Conservation (phyloP, 306 rosid species). For the Erythrophleum fordii region DNA sequence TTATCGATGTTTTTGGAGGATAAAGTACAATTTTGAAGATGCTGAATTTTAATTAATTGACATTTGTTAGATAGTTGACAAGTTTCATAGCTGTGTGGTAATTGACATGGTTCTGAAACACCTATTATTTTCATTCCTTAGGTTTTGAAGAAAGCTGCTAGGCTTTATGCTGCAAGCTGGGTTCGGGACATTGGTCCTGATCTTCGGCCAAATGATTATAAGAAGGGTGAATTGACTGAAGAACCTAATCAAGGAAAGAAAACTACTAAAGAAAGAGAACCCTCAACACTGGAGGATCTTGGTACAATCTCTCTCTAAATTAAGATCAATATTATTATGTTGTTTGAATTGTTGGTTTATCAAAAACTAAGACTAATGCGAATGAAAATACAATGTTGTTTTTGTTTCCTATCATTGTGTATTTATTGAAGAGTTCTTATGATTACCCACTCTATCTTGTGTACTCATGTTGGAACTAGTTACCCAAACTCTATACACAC, state of each 20-base stretch:
- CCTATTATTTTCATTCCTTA: slow-evolving; percentile 30
- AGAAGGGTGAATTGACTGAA: slow-evolving; percentile 59
- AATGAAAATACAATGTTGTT: slow-evolving; percentile 8
- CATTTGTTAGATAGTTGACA: not conserved
- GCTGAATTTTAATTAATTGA: not conserved
- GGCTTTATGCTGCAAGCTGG: slow-evolving; percentile 92
- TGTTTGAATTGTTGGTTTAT: slow-evolving; percentile 13
- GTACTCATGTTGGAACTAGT: slow-evolving; percentile 3
- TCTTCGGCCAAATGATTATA: slow-evolving; percentile 80
- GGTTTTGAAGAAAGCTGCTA: slow-evolving; percentile 84
- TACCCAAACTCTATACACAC: not conserved
- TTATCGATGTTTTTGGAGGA: slow-evolving; percentile 6
- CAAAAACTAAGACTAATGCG: not conserved
- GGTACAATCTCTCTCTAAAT: slow-evolving; percentile 51
- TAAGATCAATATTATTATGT: slow-evolving; percentile 11
- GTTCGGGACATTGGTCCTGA: slow-evolving; percentile 95
- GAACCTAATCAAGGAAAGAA: slow-evolving; percentile 49
- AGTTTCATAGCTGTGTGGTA: not conserved
- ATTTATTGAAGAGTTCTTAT: not conserved
- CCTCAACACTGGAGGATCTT: slow-evolving; percentile 85
- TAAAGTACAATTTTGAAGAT: slow-evolving; percentile 3
- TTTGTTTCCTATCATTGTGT: not conserved
- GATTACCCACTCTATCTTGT: slow-evolving; percentile 2
- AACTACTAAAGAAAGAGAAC: slow-evolving; percentile 58
- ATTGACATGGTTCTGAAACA: not conserved